Conservation (phyloP, 106 monocot species). For the Ottelia alismoides region DNA sequence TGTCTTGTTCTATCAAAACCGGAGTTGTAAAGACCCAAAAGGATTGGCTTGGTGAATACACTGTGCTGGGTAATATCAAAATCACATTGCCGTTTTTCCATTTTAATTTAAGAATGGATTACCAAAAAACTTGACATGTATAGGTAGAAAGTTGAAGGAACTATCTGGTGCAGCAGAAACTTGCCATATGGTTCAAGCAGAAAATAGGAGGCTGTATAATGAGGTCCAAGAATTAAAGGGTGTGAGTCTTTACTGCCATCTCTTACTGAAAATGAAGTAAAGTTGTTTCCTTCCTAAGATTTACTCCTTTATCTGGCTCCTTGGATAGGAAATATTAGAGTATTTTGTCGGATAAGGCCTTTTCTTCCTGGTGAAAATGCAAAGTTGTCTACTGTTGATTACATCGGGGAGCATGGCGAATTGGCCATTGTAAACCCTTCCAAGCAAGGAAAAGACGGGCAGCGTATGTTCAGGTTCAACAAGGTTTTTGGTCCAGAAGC, state of each 20-base stretch:
- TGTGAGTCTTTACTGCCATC: constrained; percentile 7
- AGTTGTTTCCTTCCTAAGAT: neutral
- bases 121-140: neutral
- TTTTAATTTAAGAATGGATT: neutral
- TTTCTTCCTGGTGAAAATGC: constrained; percentile 34
- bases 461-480: constrained; percentile 61
- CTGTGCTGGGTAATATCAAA: constrained; percentile 27
- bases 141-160: constrained; percentile 44
- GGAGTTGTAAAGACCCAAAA: constrained; percentile 32
- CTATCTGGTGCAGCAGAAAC: constrained; percentile 39
- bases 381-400: constrained; percentile 36
- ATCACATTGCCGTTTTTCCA: neutral
- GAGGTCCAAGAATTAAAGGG: constrained; percentile 86
- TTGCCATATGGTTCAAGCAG: constrained; percentile 42
- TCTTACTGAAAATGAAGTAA: neutral
- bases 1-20: constrained; percentile 31
- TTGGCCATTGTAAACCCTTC: constrained; percentile 52
- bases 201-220: constrained; percentile 55
- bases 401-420: constrained; percentile 71
- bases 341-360: constrained; percentile 76
- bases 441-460: constrained; percentile 59
- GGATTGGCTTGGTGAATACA: constrained; percentile 33
- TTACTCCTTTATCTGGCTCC: neutral
- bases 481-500: constrained; percentile 53
- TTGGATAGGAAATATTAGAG: constrained; percentile 66